Conservation (phyloP, 768 basidiomycete species). For the Lactarius trivialis region DNA sequence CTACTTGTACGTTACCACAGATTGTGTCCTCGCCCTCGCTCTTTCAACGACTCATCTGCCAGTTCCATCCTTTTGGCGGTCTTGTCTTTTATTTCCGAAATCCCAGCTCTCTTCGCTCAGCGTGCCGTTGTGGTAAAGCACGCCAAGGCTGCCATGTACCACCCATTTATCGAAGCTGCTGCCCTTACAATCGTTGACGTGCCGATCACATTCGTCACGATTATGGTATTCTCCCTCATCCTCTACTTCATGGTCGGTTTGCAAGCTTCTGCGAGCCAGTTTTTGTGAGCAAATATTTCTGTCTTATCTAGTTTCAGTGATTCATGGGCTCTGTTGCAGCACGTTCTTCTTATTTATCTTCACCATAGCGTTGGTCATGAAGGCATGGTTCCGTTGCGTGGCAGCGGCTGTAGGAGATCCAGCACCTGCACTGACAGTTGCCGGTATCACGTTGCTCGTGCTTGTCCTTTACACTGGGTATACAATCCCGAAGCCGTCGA, state of each 20-base stretch:
- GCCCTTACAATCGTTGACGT: conserved; percentile 57
- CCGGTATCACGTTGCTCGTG: conserved; percentile 44
- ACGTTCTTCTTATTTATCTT: conserved; percentile 55
- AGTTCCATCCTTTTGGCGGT: conserved; percentile 56
- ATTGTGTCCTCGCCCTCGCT: background rate
- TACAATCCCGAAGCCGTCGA: conserved; percentile 56
- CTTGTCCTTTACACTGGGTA: conserved; percentile 70
- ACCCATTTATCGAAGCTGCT: conserved; percentile 47
- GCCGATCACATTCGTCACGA: conserved; percentile 47
- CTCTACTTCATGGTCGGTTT: conserved; percentile 59
- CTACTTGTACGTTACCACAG: conserved; percentile 50
- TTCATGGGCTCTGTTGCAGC: conserved; percentile 30
- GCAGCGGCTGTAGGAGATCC: conserved; percentile 53
- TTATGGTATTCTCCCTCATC: conserved; percentile 42
- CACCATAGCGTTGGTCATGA: conserved; percentile 56
- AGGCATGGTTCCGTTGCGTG: conserved; percentile 65
- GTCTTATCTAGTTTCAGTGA: background rate
- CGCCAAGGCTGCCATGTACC: conserved; percentile 54
- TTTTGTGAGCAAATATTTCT: conserved; percentile 46
- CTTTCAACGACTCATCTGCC: background rate
- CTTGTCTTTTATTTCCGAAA: conserved; percentile 56
- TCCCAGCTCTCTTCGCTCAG: conserved; percentile 49
- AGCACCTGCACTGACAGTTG: conserved; percentile 56
- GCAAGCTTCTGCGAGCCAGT: conserved; percentile 49
- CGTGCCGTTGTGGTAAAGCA: conserved; percentile 56